These are phyloP conservation scores for Metschnikowia arizonensis DNA, from an alignment of 805 yeast species.

Conservation along the genomic window DNA sequence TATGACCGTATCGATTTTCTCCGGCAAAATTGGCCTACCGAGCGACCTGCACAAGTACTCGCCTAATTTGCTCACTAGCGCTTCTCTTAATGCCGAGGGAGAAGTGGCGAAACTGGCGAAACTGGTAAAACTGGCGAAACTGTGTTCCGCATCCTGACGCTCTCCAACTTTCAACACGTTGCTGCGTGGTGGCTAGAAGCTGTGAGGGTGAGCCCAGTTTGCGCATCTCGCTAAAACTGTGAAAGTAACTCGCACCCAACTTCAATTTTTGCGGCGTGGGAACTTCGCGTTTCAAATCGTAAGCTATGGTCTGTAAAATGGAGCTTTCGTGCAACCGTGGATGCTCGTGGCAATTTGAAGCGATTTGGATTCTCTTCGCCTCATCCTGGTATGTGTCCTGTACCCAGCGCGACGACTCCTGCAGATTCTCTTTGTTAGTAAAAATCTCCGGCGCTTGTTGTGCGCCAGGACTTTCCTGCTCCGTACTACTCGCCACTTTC, in stretches of 20 bases:
- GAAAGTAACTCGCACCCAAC: neutral
- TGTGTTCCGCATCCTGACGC: no score
- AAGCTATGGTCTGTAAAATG: neutral
- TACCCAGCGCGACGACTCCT: neutral
- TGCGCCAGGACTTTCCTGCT: neutral
- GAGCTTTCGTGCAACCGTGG: neutral
- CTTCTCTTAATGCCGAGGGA: neutral
- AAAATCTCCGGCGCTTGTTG: neutral
- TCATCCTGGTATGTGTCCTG: neutral
- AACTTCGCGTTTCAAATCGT: slow-evolving; percentile 5
- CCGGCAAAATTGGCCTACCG: neutral
- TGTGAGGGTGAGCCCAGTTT: neutral
- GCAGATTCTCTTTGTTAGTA: neutral
- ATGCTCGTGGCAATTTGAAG: neutral
- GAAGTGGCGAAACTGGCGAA: neutral
- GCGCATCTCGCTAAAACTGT: slow-evolving; percentile 2
- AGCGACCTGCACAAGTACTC: neutral
- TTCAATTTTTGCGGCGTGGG: slow-evolving; percentile 4
- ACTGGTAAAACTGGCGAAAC: neutral
- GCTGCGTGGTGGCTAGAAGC: neutral
- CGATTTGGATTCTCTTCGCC: neutral
- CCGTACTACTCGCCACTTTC: neutral
- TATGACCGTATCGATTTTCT: neutral
- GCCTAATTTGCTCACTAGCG: neutral
- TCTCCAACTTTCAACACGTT: neutral